Base-by-base conservation (phyloP, 306 rosid species). In the Cucumis hystrix region DNA sequence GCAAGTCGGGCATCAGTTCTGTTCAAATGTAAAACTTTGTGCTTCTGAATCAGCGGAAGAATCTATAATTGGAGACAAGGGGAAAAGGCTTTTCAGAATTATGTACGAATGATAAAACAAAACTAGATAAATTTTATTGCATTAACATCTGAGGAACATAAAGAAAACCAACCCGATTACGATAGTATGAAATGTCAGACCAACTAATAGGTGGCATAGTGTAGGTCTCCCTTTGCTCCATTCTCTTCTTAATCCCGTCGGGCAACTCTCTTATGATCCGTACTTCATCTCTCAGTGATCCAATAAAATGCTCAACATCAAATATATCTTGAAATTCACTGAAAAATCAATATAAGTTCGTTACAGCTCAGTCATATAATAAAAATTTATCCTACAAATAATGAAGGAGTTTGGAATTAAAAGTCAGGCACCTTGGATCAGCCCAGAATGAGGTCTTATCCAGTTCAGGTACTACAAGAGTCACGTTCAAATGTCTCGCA, bases 151-250 rank as follows among this genome's bases (percentile, higher is more conserved):
- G 67, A 69, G 40, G 61, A 81, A 47, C 47, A 45, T 11, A 21
- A 66, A 56, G 23, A 64, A 74, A 54, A 74, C 17, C 52, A 39
- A 93, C 98, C 92, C 87, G 90, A 23, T 91, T 85, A 67, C 85
- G 84, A 63, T 93, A 93, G 88, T 91, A 91, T 0, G 96, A 77
- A 76, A 93, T 87, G 60, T 85, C 80, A 51, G 98, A 93, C 98
- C 98, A 93, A 78, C 98, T 93, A 71, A 91, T 82, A 4, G 98
- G 98, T 5, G 97, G 82, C 88, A 93, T 82, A 45, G 94, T 85
- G 72, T 86, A 83, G 23, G 78, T 81, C 20, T 61, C 63, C 65
- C 82, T 86, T 6, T 39, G 56, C 84, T 89, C 87, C 73, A 93
- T 86, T 84, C 89, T 87, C 83, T 47, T 85, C 88, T 88, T 88